Evolutionary conservation across 345 rosid species (phyloP).

Genomic region (Murraya koenigii): DNA sequence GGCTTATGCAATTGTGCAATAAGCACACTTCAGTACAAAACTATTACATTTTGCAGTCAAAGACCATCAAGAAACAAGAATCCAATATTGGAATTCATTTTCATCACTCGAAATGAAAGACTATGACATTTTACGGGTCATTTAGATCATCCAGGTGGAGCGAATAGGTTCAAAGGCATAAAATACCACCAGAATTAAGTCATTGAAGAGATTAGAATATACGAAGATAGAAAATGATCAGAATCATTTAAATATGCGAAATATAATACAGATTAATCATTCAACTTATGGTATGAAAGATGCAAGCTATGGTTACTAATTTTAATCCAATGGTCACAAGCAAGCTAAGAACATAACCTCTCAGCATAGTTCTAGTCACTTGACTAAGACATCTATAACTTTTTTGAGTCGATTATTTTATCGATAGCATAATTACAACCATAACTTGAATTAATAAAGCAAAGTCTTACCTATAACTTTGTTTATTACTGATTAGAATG

Average conservation of each 20-base stretch:
- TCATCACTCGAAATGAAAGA: not conserved
- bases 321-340: slow-evolving; percentile 17
- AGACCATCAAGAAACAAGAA: no score
- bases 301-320: slow-evolving; percentile 12
- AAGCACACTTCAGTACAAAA: no score
- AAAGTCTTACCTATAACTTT: slow-evolving; percentile 12
- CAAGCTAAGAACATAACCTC: slow-evolving; percentile 24
- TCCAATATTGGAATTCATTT: no score
- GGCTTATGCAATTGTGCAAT: no score
- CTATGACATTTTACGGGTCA: not conserved
- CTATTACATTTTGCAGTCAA: no score
- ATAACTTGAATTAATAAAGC: slow-evolving; percentile 15
- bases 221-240: no score
- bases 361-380: slow-evolving; percentile 14
- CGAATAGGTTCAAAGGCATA: no score
- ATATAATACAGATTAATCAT: no score
- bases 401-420: not conserved
- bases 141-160: no score
- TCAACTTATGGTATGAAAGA: not conserved
- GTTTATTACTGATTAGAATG: slow-evolving; percentile 10
- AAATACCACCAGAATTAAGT: no score
- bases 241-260: no score
- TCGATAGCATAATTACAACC: not conserved
- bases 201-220: no score
- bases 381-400: not conserved